Evolutionary conservation across 495 filamentous ascomycete species (phyloP), one percentile per base, ranked within the genome.

Genomic region (Cercophora newfieldiana): DNA sequence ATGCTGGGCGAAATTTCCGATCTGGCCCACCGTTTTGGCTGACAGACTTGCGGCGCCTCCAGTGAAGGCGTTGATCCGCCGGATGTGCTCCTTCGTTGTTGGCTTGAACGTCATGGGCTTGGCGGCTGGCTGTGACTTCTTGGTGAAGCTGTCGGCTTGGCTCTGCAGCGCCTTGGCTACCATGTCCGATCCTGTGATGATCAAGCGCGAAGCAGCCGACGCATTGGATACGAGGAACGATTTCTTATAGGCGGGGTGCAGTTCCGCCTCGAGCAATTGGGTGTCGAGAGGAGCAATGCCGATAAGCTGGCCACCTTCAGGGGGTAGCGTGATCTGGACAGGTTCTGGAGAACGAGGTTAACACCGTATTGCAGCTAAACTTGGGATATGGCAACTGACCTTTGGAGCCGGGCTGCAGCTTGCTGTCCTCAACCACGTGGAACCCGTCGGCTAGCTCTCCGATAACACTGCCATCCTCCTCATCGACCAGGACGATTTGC

Each of bases 391-490:
- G n/a, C n/a, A 7, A 79, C 82, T 66, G 79, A 96, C 93, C 90
- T 80, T 99, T 97, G 24, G 90, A 94, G 33, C 95, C 95, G 26
- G 87, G 86, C 68, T 90, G 85, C 59, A 99, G 82, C 55, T 82
- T 83, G 48, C 85, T 78, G 65, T 89, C 85, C 69, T 95, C 95
- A 21, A 93, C 83, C 29, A 97, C 81, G 53, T 93, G 80, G 70
- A 92, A 94, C 7, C 89, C 91, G 50, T 94, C 91, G 26, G 87
- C 83, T 64, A 99, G 82, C 73, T 97, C 95, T 29, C 95, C 96
- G 19, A 99, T 92, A 5, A 98, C 90, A 74, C 90, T 94, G 56
- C 92, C 95, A 82, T 99, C 89, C 67, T 98, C 94, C 72, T 99
- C 95, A 65, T 99, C 92, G 28, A 98, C 81, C 2, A 99, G 82